A percentile compares a stretch with the other conserved stretches of the same genome.
phyloP scores from a whole-genome alignment of 179 eudicot species.

The Carnegiea gigantea region DNA sequence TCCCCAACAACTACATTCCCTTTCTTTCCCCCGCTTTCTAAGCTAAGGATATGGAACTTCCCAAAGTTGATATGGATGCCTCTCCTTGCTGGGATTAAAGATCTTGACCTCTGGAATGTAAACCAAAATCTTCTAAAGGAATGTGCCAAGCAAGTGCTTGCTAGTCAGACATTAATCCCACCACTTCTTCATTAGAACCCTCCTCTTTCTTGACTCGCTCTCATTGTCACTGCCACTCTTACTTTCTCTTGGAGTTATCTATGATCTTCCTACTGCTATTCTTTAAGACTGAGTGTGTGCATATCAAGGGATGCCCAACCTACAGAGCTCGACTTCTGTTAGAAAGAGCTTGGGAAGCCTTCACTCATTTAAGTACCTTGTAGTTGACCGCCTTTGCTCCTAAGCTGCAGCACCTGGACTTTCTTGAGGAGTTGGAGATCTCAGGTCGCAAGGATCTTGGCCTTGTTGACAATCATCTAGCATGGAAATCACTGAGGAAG shows the following conservation, averaged over 20 bases:
- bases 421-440: slow-evolving; percentile 8
- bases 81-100: slow-evolving; percentile 7
- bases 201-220: too few relatives aligned
- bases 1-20: not conserved
- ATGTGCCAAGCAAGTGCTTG: not conserved
- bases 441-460: slow-evolving; percentile 7
- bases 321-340: not conserved
- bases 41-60: slow-evolving; percentile 16
- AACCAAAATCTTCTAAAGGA: not conserved
- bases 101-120: slow-evolving; percentile 12
- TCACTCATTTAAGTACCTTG: not conserved
- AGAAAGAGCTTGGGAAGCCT: not conserved
- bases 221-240: too few relatives aligned
- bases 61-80: slow-evolving; percentile 19
- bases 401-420: not conserved
- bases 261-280: not conserved
- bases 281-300: not conserved
- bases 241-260: not conserved
- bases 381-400: not conserved
- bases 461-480: not conserved
- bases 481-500: not conserved
- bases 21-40: not conserved
- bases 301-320: slow-evolving; percentile 6
- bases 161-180: too few relatives aligned
- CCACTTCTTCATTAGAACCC: too few relatives aligned